A percentile compares a stretch with the other conserved stretches of the same genome.
phyloP scores from a whole-genome alignment of 108 stramenopile species.

The Hondaea fermentalgiana region DNA sequence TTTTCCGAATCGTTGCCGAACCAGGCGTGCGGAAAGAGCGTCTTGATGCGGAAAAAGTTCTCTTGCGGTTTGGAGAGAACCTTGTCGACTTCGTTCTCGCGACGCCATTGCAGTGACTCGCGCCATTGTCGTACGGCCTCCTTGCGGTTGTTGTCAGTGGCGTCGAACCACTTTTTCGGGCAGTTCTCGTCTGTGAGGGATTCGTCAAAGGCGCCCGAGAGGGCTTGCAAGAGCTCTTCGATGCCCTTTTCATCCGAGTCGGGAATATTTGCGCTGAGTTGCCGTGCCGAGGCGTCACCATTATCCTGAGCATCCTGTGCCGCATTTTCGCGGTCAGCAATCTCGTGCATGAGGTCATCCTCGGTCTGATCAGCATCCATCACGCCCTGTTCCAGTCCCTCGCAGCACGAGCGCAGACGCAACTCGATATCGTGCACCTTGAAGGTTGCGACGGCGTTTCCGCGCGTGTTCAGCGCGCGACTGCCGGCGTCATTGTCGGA shows the following conservation, averaged over 20 bases:
- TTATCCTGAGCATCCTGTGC: background rate
- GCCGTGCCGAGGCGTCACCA: background rate
- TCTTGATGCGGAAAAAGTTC: constrained; percentile 9
- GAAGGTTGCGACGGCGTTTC: background rate
- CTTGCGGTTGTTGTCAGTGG: constrained; percentile 9
- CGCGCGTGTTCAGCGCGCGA: background rate
- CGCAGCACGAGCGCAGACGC: background rate
- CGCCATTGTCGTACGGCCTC: background rate
- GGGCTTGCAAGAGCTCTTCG: background rate
- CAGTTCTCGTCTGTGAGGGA: background rate
- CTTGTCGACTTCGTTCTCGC: background rate
- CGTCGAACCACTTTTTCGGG: constrained; percentile 10
- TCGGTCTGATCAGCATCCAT: background rate
- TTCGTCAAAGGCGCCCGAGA: constrained; percentile 7
- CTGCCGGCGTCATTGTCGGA: background rate
- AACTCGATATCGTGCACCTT: background rate
- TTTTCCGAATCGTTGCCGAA: background rate
- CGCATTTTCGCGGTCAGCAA: background rate
- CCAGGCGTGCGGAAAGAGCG: background rate
- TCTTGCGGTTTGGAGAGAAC: background rate
- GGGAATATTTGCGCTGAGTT: background rate
- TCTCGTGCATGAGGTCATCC: background rate
- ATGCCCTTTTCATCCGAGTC: constrained; percentile 6
- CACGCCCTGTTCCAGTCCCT: background rate
- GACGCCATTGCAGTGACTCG: background rate